Evolutionary conservation across 1,139 yeast species (phyloP).

Genomic region (Debaryomycetaceae sp.): DNA sequence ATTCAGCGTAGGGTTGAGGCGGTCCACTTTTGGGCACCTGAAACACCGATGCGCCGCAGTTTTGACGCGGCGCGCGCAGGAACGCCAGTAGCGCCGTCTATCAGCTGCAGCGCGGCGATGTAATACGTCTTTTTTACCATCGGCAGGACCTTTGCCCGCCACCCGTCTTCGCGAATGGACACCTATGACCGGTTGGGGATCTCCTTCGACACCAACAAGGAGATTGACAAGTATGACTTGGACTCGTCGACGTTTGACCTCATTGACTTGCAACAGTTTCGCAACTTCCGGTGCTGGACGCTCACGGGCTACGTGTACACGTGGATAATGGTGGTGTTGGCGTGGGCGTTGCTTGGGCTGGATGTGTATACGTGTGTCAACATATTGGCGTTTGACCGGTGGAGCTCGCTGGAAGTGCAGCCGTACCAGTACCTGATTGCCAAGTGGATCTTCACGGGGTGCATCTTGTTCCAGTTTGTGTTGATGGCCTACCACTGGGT

Average conservation of each 20-base stretch:
- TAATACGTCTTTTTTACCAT: too few relatives aligned
- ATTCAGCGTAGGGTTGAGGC: neutral
- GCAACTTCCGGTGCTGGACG: conserved; percentile 50
- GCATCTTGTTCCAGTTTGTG: conserved; percentile 71
- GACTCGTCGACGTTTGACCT: conserved; percentile 42
- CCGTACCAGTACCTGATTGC: conserved; percentile 55
- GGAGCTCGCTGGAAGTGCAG: conserved; percentile 61
- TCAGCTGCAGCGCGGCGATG: too few relatives aligned
- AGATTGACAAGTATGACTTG: conserved; percentile 30
- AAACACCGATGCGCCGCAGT: too few relatives aligned
- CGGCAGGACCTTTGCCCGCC: too few relatives aligned
- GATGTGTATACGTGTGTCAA: conserved; percentile 80
- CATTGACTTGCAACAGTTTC: conserved; percentile 44
- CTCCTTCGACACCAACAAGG: conserved; percentile 14
- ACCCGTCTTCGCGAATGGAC: too few relatives aligned
- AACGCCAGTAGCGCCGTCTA: too few relatives aligned
- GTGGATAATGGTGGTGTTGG: conserved; percentile 49
- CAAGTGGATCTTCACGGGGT: conserved; percentile 80
- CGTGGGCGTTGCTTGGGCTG: conserved; percentile 57
- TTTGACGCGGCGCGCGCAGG: too few relatives aligned
- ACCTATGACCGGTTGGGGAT: too few relatives aligned
- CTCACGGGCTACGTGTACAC: conserved; percentile 47
- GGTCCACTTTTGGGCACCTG: too few relatives aligned
- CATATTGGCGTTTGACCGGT: conserved; percentile 67
- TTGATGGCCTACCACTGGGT: conserved; percentile 55